phyloP scores from a whole-genome alignment of 345 rosid species.

The Populus euphratica region DNA sequence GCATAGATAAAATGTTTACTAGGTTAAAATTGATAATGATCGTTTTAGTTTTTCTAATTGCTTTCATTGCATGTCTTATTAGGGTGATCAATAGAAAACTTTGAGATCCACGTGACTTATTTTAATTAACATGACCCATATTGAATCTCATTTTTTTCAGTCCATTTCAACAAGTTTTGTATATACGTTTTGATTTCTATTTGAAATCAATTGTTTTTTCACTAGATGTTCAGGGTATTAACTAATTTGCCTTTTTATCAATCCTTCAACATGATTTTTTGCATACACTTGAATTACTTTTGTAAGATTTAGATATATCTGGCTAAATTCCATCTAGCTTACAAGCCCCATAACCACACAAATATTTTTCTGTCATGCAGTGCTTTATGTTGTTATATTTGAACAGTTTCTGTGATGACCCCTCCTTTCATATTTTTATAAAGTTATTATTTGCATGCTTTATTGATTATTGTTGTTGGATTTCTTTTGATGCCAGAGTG shows the following conservation, averaged over 20 bases:
- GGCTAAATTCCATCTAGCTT: neutral
- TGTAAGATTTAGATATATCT: neutral
- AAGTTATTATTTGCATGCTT: neutral
- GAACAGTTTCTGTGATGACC: neutral
- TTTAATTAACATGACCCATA: neutral
- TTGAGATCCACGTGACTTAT: neutral
- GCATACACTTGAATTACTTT: neutral
- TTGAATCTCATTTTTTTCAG: neutral
- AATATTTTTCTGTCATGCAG: neutral
- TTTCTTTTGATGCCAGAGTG: slow-evolving; percentile 54
- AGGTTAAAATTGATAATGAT: neutral
- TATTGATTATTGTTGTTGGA: slow-evolving; percentile 12
- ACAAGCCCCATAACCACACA: neutral
- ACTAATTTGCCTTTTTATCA: neutral
- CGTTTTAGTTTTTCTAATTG: neutral
- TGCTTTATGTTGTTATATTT: neutral
- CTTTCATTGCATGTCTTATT: neutral
- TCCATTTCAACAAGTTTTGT: neutral
- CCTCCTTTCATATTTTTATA: neutral
- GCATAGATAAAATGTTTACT: neutral
- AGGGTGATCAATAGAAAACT: neutral
- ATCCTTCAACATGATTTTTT: neutral
- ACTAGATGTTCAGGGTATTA: neutral
- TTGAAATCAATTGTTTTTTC: neutral
- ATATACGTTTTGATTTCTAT: neutral